phyloP scores from a whole-genome alignment of 2,329 filamentous ascomycete genomes.

The Tolypocladium ophioglossoides region DNA sequence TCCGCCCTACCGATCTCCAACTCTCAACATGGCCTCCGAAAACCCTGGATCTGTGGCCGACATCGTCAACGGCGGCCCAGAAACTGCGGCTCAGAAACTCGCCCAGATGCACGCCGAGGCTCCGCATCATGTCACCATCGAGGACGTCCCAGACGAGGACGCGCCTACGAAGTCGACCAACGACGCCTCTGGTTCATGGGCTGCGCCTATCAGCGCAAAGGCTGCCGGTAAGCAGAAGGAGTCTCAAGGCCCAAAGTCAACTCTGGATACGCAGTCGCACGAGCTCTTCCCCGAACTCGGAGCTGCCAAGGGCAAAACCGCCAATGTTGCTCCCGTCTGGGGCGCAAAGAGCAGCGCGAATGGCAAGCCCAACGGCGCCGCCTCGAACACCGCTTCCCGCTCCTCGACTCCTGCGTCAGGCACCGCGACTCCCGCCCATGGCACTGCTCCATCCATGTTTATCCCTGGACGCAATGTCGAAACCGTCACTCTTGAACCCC shows the following conservation, averaged over 20 bases:
- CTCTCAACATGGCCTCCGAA: slow-evolving; percentile 30
- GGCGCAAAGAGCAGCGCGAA: slow-evolving; percentile 53
- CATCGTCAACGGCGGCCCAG: slow-evolving; percentile 25
- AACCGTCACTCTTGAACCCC: slow-evolving; percentile 60
- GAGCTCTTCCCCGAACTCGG: slow-evolving; percentile 93
- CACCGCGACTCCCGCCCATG: slow-evolving; percentile 29
- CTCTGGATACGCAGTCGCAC: slow-evolving; percentile 74
- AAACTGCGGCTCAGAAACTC: slow-evolving; percentile 50
- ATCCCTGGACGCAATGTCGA: slow-evolving; percentile 79
- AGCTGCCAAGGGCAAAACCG: slow-evolving; percentile 53
- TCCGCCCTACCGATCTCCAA: background rate
- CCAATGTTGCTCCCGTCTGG: slow-evolving; percentile 65
- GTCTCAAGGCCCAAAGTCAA: slow-evolving; percentile 28
- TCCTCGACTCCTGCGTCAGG: slow-evolving; percentile 55
- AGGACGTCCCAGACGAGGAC: slow-evolving; percentile 75
- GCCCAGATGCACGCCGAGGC: slow-evolving; percentile 49
- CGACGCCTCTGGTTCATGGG: slow-evolving; percentile 34
- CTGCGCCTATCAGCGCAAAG: slow-evolving; percentile 46
- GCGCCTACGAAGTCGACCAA: slow-evolving; percentile 45
- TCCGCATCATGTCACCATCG: slow-evolving; percentile 56
- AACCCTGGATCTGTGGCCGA: slow-evolving; percentile 19
- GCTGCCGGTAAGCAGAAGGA: slow-evolving; percentile 60
- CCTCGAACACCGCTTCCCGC: slow-evolving; percentile 45
- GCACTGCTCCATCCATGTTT: slow-evolving; percentile 41
- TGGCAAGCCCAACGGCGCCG: slow-evolving; percentile 43